Percentiles rank a stretch among this genome's conserved stretches.
These are phyloP conservation scores for Trichoderma oligosporum DNA, from an alignment of 2,329 filamentous ascomycete species.

Conservation along the genomic window DNA sequence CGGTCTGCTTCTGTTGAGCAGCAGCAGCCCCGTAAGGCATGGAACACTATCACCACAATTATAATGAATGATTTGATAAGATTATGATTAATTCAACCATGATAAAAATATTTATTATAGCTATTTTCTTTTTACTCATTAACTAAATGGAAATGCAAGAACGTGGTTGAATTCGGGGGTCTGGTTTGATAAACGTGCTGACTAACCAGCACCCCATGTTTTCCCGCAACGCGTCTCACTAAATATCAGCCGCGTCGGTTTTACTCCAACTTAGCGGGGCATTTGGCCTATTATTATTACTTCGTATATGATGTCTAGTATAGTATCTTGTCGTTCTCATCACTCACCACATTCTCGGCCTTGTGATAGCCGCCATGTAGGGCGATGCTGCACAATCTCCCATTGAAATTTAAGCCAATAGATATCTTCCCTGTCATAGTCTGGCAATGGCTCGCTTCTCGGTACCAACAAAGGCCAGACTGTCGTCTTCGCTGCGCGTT, in stretches of 20 bases:
- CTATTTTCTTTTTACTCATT: no score
- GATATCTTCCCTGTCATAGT: not conserved
- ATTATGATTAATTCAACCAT: no score
- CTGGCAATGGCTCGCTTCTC: conserved; percentile 53
- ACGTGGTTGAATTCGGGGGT: no score
- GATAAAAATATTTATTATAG: no score
- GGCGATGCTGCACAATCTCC: conserved; percentile 9
- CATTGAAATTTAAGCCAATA: not conserved
- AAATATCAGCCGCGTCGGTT: conserved; percentile 2
- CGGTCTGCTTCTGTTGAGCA: not conserved
- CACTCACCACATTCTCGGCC: not conserved
- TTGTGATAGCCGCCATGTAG: not conserved
- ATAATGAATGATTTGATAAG: not conserved
- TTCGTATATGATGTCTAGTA: no score
- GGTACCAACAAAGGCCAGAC: conserved; percentile 66
- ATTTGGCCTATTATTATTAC: not conserved
- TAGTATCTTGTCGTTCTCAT: not conserved
- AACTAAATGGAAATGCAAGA: no score
- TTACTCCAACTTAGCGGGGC: conserved; percentile 1
- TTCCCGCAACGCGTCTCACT: conserved; percentile 11
- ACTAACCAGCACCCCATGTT: not conserved
- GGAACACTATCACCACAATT: not conserved
- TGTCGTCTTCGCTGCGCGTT: conserved; percentile 68
- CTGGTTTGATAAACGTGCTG: not conserved
- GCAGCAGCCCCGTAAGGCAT: not conserved